These are phyloP conservation scores for Xerocomus amazonicus DNA, from an alignment of 1,284 basidiomycete genomes.

Conservation along the genomic window DNA sequence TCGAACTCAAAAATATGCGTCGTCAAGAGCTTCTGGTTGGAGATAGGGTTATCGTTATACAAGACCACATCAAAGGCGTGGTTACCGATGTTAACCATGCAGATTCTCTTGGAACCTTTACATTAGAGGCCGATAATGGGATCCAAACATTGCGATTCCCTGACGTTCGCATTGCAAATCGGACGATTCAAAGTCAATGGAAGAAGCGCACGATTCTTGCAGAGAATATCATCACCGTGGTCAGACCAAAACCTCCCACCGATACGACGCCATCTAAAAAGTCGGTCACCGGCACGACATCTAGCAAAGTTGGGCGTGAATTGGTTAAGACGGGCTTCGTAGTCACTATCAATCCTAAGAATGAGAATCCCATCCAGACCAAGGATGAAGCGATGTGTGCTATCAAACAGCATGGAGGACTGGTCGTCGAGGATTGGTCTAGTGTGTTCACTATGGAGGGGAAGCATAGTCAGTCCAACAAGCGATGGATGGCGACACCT, in stretches of 20 bases:
- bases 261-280: conserved; percentile 45
- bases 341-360: conserved; percentile 43
- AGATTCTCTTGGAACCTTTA: conserved; percentile 35
- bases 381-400: conserved; percentile 41
- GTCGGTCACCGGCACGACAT: conserved; percentile 30
- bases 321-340: conserved; percentile 49
- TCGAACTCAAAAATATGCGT: conserved; percentile 56
- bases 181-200: conserved; percentile 50
- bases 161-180: conserved; percentile 46
- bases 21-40: conserved; percentile 45
- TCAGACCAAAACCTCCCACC: conserved; percentile 29
- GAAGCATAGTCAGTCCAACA: conserved; percentile 38
- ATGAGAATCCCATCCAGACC: conserved; percentile 22
- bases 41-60: conserved; percentile 50
- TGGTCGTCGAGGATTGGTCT: conserved; percentile 61
- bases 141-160: conserved; percentile 28
- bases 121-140: conserved; percentile 40
- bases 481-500: conserved; percentile 50
- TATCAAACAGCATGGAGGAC: conserved; percentile 57
- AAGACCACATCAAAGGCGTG: conserved; percentile 30
- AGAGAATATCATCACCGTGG: conserved; percentile 41
- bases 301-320: conserved; percentile 34
- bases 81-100: conserved; percentile 38
- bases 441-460: conserved; percentile 63
- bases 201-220: conserved; percentile 43